phyloP scores from a whole-genome alignment of 73 alveolate genomes.

The Breviolum minutum region DNA sequence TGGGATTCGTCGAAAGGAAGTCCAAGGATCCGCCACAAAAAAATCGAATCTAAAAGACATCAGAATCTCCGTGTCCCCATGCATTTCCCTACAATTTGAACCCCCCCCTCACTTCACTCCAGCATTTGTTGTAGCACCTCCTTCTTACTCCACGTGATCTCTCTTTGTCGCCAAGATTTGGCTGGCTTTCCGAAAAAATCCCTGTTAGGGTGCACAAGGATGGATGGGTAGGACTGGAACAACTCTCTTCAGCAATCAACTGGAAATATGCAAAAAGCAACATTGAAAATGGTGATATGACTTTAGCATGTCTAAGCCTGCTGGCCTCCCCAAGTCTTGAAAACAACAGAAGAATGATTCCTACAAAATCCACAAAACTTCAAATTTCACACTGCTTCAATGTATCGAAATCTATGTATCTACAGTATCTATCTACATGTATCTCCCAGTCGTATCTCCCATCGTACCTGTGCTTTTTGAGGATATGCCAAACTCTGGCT shows the following conservation, averaged over 20 bases:
- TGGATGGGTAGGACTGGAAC: not conserved
- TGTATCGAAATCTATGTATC: not conserved
- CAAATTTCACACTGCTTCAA: not conserved
- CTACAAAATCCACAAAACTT: not conserved
- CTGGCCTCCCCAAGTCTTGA: not conserved
- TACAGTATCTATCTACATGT: too few relatives aligned
- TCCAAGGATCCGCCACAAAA: too few relatives aligned
- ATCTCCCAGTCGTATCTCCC: not conserved
- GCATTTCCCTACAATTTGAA: too few relatives aligned
- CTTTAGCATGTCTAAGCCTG: too few relatives aligned
- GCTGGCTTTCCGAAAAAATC: slow-evolving; percentile 92
- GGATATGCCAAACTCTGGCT: slow-evolving; percentile 90
- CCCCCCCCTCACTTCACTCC: not conserved
- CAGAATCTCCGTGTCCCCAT: too few relatives aligned
- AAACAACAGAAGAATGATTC: not conserved
- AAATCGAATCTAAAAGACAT: too few relatives aligned
- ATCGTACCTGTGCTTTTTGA: slow-evolving; percentile 77
- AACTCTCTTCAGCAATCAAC: not conserved
- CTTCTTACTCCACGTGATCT: slow-evolving; percentile 92
- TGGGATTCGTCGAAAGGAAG: too few relatives aligned
- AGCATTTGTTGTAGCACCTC: not conserved
- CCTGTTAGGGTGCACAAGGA: not conserved
- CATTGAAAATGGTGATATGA: not conserved
- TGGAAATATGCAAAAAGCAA: not conserved
- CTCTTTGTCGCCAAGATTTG: slow-evolving; percentile 72